Base-by-base conservation (phyloP, 306 rosid species). In the Cucurbita argyrosperma region DNA sequence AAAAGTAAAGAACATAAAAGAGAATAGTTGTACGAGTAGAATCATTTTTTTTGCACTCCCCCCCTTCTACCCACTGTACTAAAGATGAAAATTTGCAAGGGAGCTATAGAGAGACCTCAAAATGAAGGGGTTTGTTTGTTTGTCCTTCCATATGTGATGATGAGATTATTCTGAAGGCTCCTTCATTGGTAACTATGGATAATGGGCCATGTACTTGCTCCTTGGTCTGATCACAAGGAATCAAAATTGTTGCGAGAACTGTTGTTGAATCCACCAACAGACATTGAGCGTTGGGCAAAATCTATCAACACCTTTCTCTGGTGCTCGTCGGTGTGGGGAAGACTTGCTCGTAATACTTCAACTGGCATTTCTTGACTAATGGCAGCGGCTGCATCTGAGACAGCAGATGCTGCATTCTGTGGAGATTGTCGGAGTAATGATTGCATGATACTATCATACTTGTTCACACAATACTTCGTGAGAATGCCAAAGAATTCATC, bases 331-430 rank as follows among this genome's bases (percentile, higher is more conserved):
- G 99, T 95, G 83, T 95, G 97, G 74, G 97, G 99, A 75, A 95
- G 88, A 74, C 99, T 91, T 13, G 99, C 96, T 2, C 93, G 96
- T 38, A 95, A 77, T 26, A 95, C 92, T 83, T 91, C 99, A 73
- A 95, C 96, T 8, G 99, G 99, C 97, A 95, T 88, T 88, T 95
- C 99, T 76, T 42, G 80, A 58, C 88, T 82, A 60, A 95, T 88
- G 42, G 97, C 87, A 81, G 80, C 80, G 47, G 96, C 87, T 37
- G 85, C 88, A 69, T 95, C 99, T 10, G 91, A 49, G 43, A 82
- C 96, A 57, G 82, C 78, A 5, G 43, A 40, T 30, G 84, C 85
- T 81, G 82, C 74, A 78, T 83, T 84, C 69, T 86, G 71, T 72
- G 85, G 79, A 62, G 88, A 85, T 80, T 87, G 91, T 80, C 71